Base-by-base conservation (phyloP, 2,329 filamentous ascomycete genomes). In the Akanthomyces dipterigenus region DNA sequence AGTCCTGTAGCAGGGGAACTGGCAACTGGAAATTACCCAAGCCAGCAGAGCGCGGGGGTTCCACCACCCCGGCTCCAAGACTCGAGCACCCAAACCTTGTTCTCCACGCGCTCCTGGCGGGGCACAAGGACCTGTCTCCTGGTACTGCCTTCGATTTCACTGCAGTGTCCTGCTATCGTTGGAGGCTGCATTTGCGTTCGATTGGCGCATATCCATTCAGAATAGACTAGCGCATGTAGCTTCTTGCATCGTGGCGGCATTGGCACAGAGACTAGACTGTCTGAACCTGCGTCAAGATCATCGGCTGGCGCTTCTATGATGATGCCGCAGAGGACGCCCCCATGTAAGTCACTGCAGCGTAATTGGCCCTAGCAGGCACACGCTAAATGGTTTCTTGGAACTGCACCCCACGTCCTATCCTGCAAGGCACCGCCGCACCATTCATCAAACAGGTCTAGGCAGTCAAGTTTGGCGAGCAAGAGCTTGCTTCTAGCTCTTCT, bases 401-500 rank as follows among this genome's bases (percentile, higher is more conserved):
- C 45, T 28, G 45, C 34, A 50, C 55, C 55, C 55, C 55, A 59
- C 55, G 46, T 11, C 45, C 36, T 31, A 34, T 51, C 55, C 55
- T 59, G 36, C 46, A 28, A 40, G 22, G 55, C 36, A 50, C 55
- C 34, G 42, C 40, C 40, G 55, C 36, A 50, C 55, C 34, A 51
- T 51, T 50, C 18, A 34, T 59, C 46, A 51, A 59, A 43, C 24
- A 59, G 55, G 55, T 46, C 22, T 59, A 51, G 55, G 34, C 36
- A 24, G 34, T 58, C 20, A 6, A 43, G 7, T 50, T 48, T 38
- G 43, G 45, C 46, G 24, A 34, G 48, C 24, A 5, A 57, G 55
- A 49, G 49, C 43, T 36, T 50, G 55, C 46, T 58, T 58, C 55
- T 58, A 51, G 55, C 45, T n/a, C 55, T 59, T 59, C 55, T n/a